These are phyloP conservation scores for Fragaria vesca DNA, from an alignment of 306 rosid species.

Conservation along the genomic window DNA sequence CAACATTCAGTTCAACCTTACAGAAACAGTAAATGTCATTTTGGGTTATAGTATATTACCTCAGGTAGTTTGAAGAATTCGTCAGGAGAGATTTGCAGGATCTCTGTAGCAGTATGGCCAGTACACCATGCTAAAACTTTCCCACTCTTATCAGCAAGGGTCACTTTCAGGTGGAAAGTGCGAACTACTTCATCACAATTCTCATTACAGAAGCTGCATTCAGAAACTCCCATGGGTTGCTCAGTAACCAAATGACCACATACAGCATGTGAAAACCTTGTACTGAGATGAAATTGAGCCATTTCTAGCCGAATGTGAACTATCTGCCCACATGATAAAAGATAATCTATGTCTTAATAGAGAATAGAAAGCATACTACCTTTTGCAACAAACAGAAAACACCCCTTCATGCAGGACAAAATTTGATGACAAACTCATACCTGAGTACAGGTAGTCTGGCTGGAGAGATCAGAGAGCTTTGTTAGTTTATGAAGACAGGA, in stretches of 20 bases:
- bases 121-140: constrained; percentile 81
- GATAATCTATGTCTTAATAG: neutral
- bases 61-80: constrained; percentile 81
- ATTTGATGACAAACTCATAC: constrained; percentile 37
- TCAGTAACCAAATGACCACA: constrained; percentile 74
- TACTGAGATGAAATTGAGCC: constrained; percentile 54
- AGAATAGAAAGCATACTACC: neutral
- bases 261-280: constrained; percentile 63
- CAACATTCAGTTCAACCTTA: neutral
- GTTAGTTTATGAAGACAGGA: constrained; percentile 68
- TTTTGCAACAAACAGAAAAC: neutral
- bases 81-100: constrained; percentile 86
- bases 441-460: constrained; percentile 49
- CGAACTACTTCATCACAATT: constrained; percentile 50
- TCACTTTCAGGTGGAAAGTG: constrained; percentile 74
- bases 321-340: constrained; percentile 39
- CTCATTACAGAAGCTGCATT: constrained; percentile 70
- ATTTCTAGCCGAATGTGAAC: constrained; percentile 64
- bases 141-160: constrained; percentile 67
- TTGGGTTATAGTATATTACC: constrained; percentile 44
- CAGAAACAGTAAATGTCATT: neutral
- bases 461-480: constrained; percentile 54
- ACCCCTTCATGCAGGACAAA: constrained; percentile 1
- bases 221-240: constrained; percentile 36
- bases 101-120: constrained; percentile 85